Evolutionary conservation across 176 grass and related monocot species (phyloP), one percentile per base, ranked within the genome.

Genomic region (Musa acuminata): DNA sequence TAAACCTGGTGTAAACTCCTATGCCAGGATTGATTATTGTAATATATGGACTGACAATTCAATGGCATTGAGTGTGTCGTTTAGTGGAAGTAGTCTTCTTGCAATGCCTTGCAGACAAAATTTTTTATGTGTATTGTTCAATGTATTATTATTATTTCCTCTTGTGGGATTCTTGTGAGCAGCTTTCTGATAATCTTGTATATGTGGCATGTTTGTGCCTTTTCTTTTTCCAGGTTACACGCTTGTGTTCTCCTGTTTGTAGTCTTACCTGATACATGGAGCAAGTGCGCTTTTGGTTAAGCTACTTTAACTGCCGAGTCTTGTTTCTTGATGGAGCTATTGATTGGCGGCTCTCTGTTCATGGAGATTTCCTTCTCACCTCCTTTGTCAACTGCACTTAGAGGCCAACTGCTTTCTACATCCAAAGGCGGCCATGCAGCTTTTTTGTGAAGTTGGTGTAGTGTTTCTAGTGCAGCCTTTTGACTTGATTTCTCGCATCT

Each of bases 351-450:
- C 91, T 99, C 82, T 94, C 83, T 75, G 82, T 94, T 89, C 87
- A 85, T 70, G 83, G 91, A 78, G 86, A 89, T 80, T 89, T 89
- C 64, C 78, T 86, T 82, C 82, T 87, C 82, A 91, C 82, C 76
- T 91, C 88, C 68, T 94, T 89, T 82, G 82, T 94, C 84, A 99
- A 99, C 71, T 99, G 76, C 83, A 99, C 95, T 73, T 99, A 87
- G 86, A 85, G 65, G 68, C 71, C 70, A 64, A 71, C 51, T 76
- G 11, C 19, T 60, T 1, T 86, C 51, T 77, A 75, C 5, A 55
- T 58, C 73, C 57, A 76, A 80, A 77, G 72, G 51, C 80, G 72
- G 87, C 69, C 70, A 91, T 98, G 83, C 87, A 82, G 70, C 69
- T 82, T 76, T 80, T 82, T 77, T 80, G 70, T 86, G 91, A 91